Conservation (phyloP, 371 early-diverging fungal species). For the Blakeslea trispora region DNA sequence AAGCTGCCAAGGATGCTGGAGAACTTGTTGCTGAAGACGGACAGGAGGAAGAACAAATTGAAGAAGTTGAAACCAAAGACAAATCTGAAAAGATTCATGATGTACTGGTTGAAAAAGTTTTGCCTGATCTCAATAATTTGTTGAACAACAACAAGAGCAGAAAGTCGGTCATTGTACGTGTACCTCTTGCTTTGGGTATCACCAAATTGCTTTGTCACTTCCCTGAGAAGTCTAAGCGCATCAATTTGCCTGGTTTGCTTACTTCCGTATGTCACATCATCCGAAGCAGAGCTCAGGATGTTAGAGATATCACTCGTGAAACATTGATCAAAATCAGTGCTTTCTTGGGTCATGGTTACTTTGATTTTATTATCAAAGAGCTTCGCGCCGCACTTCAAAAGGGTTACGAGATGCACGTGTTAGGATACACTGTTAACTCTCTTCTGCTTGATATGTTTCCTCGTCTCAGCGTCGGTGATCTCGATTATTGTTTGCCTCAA, state of each 20-base stretch:
- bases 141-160: conserved; percentile 71
- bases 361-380: conserved; percentile 87
- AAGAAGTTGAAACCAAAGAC: conserved; percentile 33
- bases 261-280: conserved; percentile 85
- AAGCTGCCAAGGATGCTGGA: conserved; percentile 38
- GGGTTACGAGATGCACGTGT: conserved; percentile 91
- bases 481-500: conserved; percentile 78
- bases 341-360: conserved; percentile 82
- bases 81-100: conserved; percentile 67
- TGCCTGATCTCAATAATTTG: conserved; percentile 79
- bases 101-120: conserved; percentile 64
- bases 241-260: conserved; percentile 85
- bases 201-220: conserved; percentile 78
- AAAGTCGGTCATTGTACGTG: conserved; percentile 73
- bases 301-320: conserved; percentile 84
- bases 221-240: conserved; percentile 72
- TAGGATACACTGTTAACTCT: conserved; percentile 87
- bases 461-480: conserved; percentile 62
- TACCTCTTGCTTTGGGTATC: conserved; percentile 88
- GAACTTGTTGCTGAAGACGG: conserved; percentile 21
- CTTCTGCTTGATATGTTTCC: conserved; percentile 70
- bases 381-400: conserved; percentile 75
- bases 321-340: conserved; percentile 84
- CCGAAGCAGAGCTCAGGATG: conserved; percentile 78
- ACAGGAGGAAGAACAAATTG: conserved; percentile 29